phyloP scores from a whole-genome alignment of 805 yeast genomes.

The Starmerella bombicola region DNA sequence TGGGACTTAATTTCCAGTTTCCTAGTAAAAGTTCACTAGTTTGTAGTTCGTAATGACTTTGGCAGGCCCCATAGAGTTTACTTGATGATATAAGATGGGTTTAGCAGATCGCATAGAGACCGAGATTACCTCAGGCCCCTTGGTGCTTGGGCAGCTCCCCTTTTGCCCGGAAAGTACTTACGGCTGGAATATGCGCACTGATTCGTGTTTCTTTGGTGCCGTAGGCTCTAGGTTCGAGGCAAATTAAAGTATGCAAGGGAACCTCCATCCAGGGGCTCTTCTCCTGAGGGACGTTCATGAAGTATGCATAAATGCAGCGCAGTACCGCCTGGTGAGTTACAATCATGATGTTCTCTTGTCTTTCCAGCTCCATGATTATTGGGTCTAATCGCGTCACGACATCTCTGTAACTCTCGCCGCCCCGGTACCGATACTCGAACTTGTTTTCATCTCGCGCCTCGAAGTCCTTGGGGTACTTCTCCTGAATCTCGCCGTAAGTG shows the following conservation, averaged over 20 bases:
- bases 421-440: conserved; percentile 88
- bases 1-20: no score
- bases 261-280: conserved; percentile 98
- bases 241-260: conserved; percentile 88
- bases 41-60: no score
- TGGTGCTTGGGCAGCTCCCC: conserved; percentile 43
- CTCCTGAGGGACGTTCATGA: conserved; percentile 96
- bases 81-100: not conserved
- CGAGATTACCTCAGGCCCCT: no score
- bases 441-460: conserved; percentile 91
- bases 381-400: conserved; percentile 93
- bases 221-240: conserved; percentile 90
- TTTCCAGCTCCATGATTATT: conserved; percentile 93
- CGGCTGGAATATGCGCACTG: conserved; percentile 96
- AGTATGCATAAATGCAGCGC: conserved; percentile 92
- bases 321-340: conserved; percentile 97
- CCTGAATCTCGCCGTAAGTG: conserved; percentile 87
- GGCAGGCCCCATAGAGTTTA: no score
- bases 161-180: conserved; percentile 87
- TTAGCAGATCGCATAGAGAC: no score
- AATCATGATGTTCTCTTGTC: conserved; percentile 89
- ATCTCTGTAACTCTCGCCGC: conserved; percentile 94
- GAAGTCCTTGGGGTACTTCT: conserved; percentile 81
- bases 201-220: conserved; percentile 78
- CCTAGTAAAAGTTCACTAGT: no score